Evolutionary conservation across 2,329 filamentous ascomycete species (phyloP).

Genomic region (Cercospora sp.): DNA sequence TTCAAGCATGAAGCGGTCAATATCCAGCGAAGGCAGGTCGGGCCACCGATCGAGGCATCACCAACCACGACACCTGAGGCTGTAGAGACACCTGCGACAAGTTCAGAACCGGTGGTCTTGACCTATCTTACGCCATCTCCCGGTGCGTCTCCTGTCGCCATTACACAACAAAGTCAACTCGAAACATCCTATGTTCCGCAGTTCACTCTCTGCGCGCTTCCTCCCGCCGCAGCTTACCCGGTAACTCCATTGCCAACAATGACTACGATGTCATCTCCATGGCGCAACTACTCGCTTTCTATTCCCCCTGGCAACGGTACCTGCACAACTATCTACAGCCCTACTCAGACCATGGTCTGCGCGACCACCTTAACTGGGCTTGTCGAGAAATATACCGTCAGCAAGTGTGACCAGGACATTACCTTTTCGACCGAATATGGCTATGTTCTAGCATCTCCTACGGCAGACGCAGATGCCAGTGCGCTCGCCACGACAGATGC

Average conservation of each 20-base stretch:
- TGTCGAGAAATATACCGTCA: constrained; percentile 44
- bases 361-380: constrained; percentile 47
- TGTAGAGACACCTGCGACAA: constrained; percentile 18
- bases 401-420: constrained; percentile 47
- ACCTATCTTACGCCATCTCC: constrained; percentile 47
- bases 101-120: constrained; percentile 32
- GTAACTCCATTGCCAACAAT: constrained; percentile 34
- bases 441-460: constrained; percentile 44
- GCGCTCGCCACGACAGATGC: constrained; percentile 14
- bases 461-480: constrained; percentile 26
- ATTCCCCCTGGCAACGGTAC: constrained; percentile 38
- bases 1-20: constrained; percentile 37
- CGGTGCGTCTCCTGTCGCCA: constrained; percentile 43
- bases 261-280: constrained; percentile 38
- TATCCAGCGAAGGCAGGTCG: constrained; percentile 31
- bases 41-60: constrained; percentile 22
- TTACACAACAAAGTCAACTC: constrained; percentile 47
- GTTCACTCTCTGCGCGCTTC: constrained; percentile 46
- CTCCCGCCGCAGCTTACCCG: constrained; percentile 40
- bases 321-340: constrained; percentile 46
- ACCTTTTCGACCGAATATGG: constrained; percentile 50
- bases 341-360: constrained; percentile 46
- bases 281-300: constrained; percentile 40
- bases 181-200: constrained; percentile 46
- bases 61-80: constrained; percentile 17